Base-by-base conservation (phyloP, 192 early-diverging fungal species). In the Linnemannia hyalina region DNA sequence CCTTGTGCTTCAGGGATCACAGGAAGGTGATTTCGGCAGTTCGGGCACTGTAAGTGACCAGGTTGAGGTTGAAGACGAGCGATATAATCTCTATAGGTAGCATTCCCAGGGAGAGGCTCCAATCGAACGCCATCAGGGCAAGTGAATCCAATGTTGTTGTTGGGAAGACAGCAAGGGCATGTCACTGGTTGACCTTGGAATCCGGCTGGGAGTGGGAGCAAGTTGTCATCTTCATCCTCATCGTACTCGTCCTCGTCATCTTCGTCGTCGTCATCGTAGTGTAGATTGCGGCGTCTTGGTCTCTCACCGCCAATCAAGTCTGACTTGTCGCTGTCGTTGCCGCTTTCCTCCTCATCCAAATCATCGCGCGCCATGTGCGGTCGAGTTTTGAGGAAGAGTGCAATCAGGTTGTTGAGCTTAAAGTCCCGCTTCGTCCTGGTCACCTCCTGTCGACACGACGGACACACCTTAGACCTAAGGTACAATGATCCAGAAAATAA, bases 91-190 rank as follows among this genome's bases (percentile, higher is more conserved):
- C 7, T 32, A 42, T 22, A 65, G 15, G 74, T 78, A 11, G 80
- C 70, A 23, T 80, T 52, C 5, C 42, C 46, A 11, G 75, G 47
- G n/a, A 86, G 72, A 23, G 75, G 71, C 2, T 10, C 57, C 42
- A 86, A 42, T 22, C 84, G 78, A 4, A 86, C 60, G 0, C 29
- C 79, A 49, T 38, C 65, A 0, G 87, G 72, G 35, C 87, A 88
- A 3, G 60, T 40, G 38, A 80, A 83, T 23, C 87, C 87, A 35
- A 76, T 22, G 23, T 44, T 73, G 82, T 88, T 88, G 49, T 68
- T 73, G 13, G 75, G 68, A 36, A 73, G 49, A 42, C 87, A 88
- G 41, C 81, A 88, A 13, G 81, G 87, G n/a, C 87, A 88, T 15
- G 40, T 74, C 16, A 40, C 38, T 1, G 69, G 78, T 10, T 40